These are phyloP conservation scores for Ophiostoma himal-ulmi DNA, from an alignment of 2,329 filamentous ascomycete species.

Conservation along the genomic window DNA sequence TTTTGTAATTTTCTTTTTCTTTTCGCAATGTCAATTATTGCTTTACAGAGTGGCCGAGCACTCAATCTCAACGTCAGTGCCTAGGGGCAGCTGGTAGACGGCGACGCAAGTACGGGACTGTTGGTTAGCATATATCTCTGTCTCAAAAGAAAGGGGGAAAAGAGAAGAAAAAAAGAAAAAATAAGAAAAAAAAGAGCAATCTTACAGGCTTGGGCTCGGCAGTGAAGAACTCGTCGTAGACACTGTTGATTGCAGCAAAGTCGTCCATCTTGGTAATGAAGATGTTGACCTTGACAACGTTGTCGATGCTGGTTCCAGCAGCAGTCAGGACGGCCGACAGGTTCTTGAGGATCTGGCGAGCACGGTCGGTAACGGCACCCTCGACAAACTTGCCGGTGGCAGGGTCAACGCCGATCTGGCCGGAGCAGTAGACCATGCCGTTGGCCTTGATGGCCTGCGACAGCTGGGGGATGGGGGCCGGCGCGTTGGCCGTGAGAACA, in stretches of 20 bases:
- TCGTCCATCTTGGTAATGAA: constrained; percentile 61
- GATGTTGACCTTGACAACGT: constrained; percentile 62
- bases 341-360: constrained; percentile 53
- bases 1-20: neutral
- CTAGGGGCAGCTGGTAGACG: constrained; percentile 64
- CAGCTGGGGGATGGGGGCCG: constrained; percentile 49
- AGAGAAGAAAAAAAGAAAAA: neutral
- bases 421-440: constrained; percentile 65
- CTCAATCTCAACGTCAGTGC: constrained; percentile 70
- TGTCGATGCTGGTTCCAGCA: constrained; percentile 52
- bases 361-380: constrained; percentile 49
- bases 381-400: constrained; percentile 48
- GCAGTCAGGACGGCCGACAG: constrained; percentile 54
- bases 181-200: constrained; percentile 1
- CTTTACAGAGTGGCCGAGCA: constrained; percentile 38
- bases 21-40: neutral
- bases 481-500: constrained; percentile 46
- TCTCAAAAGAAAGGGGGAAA: neutral
- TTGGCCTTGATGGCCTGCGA: constrained; percentile 57
- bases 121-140: neutral
- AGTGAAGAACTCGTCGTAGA: constrained; percentile 46
- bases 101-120: constrained; percentile 62
- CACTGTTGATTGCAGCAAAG: constrained; percentile 54
- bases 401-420: constrained; percentile 33
- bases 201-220: constrained; percentile 44